These are phyloP conservation scores for Coemansia sp. DNA, from an alignment of 192 early-diverging fungal genomes.

Conservation along the genomic window DNA sequence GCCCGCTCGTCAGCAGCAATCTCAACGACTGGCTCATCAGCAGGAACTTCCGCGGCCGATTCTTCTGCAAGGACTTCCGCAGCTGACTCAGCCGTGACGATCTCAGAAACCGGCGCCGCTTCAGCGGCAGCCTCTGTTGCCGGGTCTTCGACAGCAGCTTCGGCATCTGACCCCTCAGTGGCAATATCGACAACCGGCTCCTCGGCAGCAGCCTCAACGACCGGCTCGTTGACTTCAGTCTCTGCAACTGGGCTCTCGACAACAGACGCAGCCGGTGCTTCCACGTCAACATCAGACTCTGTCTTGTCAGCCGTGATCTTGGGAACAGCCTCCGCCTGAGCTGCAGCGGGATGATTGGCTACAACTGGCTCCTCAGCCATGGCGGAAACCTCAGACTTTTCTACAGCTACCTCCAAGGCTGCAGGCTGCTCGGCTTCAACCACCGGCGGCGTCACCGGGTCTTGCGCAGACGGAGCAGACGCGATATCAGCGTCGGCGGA, in stretches of 20 bases:
- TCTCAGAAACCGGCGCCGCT: no score
- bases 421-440: background rate
- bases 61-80: no score
- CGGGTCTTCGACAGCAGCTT: conserved; percentile 1
- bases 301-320: background rate
- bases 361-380: background rate
- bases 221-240: background rate
- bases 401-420: background rate
- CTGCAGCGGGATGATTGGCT: background rate
- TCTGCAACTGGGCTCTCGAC: background rate
- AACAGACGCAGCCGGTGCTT: background rate
- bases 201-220: background rate
- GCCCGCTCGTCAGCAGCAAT: background rate
- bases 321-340: background rate
- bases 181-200: background rate
- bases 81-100: no score
- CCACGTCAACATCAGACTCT: background rate
- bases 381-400: background rate
- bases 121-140: no score
- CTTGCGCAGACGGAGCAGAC: background rate
- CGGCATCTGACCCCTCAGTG: no score
- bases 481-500: background rate
- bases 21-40: background rate
- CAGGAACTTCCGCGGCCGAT: background rate
- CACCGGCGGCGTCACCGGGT: background rate